A percentile compares a stretch with the other conserved stretches of the same genome.
Conservation (phyloP, 768 basidiomycete species). For the Strobilomyces confusus region DNA sequence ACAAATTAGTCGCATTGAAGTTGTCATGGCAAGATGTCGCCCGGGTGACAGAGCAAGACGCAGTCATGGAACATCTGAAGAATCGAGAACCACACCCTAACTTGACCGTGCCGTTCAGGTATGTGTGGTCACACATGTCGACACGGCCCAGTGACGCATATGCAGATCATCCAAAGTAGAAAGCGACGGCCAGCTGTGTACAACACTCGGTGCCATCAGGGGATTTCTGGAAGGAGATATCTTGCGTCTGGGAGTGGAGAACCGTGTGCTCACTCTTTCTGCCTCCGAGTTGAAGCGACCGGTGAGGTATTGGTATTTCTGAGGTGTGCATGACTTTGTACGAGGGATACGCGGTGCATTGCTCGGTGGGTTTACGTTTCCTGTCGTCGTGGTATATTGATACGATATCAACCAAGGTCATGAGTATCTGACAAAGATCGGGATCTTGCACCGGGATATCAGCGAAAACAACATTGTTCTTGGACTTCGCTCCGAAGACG, state of each 20-base stretch:
- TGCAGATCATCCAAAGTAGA: neutral
- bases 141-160: neutral
- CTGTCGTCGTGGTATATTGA: neutral
- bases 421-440: neutral
- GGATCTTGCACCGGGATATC: neutral
- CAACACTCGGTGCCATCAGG: conserved; percentile 5
- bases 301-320: neutral
- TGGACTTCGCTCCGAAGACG: too few relatives aligned
- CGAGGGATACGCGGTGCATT: neutral
- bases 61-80: neutral
- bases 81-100: neutral
- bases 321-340: neutral
- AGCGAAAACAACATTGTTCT: neutral
- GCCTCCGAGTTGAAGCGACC: neutral
- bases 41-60: neutral
- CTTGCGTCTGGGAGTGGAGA: neutral
- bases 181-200: neutral
- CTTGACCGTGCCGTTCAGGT: neutral
- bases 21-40: neutral
- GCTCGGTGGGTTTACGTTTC: neutral
- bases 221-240: neutral
- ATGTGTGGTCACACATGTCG: neutral
- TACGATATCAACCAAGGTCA: neutral
- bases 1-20: neutral
- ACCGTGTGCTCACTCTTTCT: neutral